Evolutionary conservation across 1,284 basidiomycete genomes (phyloP).

Genomic region (Singerocomus inundabilis): DNA sequence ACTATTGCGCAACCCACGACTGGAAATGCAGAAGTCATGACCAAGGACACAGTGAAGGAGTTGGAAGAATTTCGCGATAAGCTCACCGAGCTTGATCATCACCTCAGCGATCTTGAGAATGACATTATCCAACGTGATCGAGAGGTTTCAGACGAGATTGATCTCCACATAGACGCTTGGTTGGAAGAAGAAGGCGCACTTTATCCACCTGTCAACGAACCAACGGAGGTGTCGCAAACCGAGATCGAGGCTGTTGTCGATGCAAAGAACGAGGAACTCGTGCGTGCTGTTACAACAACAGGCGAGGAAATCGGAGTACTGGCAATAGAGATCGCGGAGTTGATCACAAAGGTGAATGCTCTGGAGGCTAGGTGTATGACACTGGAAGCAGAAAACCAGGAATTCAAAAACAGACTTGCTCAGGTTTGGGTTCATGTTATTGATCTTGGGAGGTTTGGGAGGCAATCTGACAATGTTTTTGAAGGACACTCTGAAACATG

Average conservation of each 20-base stretch:
- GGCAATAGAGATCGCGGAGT: constrained; percentile 37
- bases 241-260: constrained; percentile 27
- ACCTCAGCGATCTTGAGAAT: constrained; percentile 43
- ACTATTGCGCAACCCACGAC: neutral
- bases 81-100: constrained; percentile 39
- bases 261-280: constrained; percentile 20
- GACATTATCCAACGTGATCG: constrained; percentile 40
- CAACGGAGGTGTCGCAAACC: constrained; percentile 13
- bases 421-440: constrained; percentile 27
- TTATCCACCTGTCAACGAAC: constrained; percentile 18
- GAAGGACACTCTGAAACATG: constrained; percentile 19
- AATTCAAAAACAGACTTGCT: constrained; percentile 26
- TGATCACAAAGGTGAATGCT: constrained; percentile 34
- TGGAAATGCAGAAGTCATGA: constrained; percentile 12
- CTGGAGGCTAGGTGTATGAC: constrained; percentile 29
- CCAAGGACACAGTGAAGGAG: constrained; percentile 26
- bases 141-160: constrained; percentile 39
- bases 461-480: neutral
- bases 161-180: constrained; percentile 37
- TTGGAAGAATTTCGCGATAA: constrained; percentile 40
- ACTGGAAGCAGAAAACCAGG: constrained; percentile 35
- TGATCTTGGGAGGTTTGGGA: neutral
- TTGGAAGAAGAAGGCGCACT: constrained; percentile 33
- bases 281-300: constrained; percentile 22
- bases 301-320: constrained; percentile 40